Evolutionary conservation across 2,329 filamentous ascomycete genomes (phyloP), one percentile per base, ranked within the genome.

Genomic region (Claviceps capensis): DNA sequence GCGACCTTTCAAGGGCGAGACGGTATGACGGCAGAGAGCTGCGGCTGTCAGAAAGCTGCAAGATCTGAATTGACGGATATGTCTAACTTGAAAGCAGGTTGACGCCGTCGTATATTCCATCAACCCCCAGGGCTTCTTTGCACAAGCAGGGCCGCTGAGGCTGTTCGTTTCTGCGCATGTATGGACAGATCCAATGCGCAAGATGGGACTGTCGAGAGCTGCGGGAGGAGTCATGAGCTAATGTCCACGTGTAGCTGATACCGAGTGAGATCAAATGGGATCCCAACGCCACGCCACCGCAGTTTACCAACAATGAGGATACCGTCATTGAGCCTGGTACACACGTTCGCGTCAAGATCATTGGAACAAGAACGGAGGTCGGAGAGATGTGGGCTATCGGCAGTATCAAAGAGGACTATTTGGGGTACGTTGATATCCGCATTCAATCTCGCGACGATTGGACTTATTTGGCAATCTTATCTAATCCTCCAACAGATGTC

Each of bases 1-100:
- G 91, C 82, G 91, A 63, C 93, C 93, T 11, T 98, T 97, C 76
- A 91, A 93, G 70, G 91, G 93, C 63, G 93, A 98, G 77, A 95
- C 93, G 68, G 93, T 95, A 81, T 70, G 85, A 55, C 50, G 48
- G 52, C 53, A 44, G 48, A 47, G 17, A 53, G 51, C 52, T 51
- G 52, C 54, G 55, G 53, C 46, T 52, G 52, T 19, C 23, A 34
- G 43, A 52, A 30, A 26, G 50, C 44, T 45, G 42, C 26, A 50
- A 6, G 13, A 17, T 26, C n/a, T 38, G 34, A 49, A 53, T 52
- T 53, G 42, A 44, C 19, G 54, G 48, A 48, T 58, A 48, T 58
- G 57, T 62, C 66, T 67, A 61, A 67, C 60, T 56, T 51, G 9
- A 65, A 62, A 54, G 54, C 69, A 95, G 88, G 85, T 97, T 62